Conservation (phyloP, 2,329 filamentous ascomycete genomes). For the Calonectria pseudoreteaudii region DNA sequence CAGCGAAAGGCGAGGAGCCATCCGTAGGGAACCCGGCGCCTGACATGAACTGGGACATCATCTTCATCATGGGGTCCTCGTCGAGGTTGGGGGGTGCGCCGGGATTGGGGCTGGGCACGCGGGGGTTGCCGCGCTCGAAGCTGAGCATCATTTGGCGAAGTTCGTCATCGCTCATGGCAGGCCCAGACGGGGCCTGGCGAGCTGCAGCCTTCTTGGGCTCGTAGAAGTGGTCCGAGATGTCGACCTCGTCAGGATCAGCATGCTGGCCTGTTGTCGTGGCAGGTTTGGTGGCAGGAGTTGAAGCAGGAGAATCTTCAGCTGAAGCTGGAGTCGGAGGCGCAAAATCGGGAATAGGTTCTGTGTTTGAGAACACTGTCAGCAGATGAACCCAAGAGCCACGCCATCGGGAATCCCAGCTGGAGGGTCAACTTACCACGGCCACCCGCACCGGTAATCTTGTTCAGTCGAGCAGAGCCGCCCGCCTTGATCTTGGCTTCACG, state of each 20-base stretch:
- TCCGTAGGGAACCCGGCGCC: conserved; percentile 48
- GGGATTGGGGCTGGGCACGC: conserved; percentile 39
- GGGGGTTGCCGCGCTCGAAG: conserved; percentile 54
- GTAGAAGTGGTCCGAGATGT: conserved; percentile 82
- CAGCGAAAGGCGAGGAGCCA: conserved; percentile 50
- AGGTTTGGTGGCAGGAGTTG: conserved; percentile 44
- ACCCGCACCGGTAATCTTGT: conserved; percentile 80
- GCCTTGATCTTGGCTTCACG: conserved; percentile 83
- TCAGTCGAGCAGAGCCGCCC: conserved; percentile 76
- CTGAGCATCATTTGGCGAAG: conserved; percentile 75
- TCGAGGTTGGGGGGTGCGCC: conserved; percentile 34
- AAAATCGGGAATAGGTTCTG: conserved; percentile 24
- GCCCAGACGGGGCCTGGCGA: conserved; percentile 45
- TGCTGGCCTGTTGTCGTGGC: conserved; percentile 51
- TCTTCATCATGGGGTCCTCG: conserved; percentile 64
- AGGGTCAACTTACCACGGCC: conserved; percentile 48
- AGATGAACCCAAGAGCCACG: background rate
- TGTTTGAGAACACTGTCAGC: background rate
- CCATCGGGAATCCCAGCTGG: background rate
- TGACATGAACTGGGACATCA: conserved; percentile 80
- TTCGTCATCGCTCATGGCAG: conserved; percentile 66
- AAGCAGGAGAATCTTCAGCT: conserved; percentile 46
- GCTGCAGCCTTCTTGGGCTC: conserved; percentile 58
- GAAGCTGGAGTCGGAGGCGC: conserved; percentile 18
- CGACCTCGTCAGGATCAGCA: conserved; percentile 79